Conservation (phyloP, 2,329 filamentous ascomycete species). For the Verticillium dahliae region DNA sequence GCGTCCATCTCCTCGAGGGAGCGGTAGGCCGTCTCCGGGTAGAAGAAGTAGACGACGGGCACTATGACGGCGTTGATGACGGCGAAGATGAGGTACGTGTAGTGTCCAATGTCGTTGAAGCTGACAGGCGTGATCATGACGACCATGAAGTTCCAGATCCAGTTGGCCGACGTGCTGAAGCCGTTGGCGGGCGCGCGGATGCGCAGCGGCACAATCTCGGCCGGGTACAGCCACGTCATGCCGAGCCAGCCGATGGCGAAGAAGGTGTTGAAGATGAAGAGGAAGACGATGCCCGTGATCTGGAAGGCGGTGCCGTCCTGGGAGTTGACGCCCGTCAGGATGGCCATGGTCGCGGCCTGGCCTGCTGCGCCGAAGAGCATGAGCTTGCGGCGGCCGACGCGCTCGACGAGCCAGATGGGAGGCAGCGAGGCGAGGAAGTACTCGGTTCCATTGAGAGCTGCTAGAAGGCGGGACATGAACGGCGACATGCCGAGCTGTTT, state of each 20-base stretch:
- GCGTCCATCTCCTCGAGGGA: constrained; percentile 61
- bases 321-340: constrained; percentile 41
- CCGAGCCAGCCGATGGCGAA: constrained; percentile 55
- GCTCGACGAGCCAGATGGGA: constrained; percentile 55
- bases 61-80: constrained; percentile 57
- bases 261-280: constrained; percentile 58
- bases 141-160: constrained; percentile 58
- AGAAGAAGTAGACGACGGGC: constrained; percentile 53
- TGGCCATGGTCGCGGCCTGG: constrained; percentile 61
- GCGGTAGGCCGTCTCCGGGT: constrained; percentile 58
- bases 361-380: constrained; percentile 64
- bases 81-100: constrained; percentile 61
- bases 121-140: constrained; percentile 58
- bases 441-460: constrained; percentile 44
- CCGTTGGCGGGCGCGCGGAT: constrained; percentile 57
- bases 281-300: constrained; percentile 33
- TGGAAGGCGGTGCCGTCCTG: constrained; percentile 16
- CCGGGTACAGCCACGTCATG: constrained; percentile 56
- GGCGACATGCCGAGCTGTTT: constrained; percentile 43
- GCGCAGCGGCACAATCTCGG: constrained; percentile 53
- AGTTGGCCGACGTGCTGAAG: constrained; percentile 46
- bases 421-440: constrained; percentile 49
- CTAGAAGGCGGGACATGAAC: constrained; percentile 51
- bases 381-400: constrained; percentile 60
- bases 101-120: constrained; percentile 49